phyloP scores from a whole-genome alignment of 305 asterid species.

The Plantago rigida region DNA sequence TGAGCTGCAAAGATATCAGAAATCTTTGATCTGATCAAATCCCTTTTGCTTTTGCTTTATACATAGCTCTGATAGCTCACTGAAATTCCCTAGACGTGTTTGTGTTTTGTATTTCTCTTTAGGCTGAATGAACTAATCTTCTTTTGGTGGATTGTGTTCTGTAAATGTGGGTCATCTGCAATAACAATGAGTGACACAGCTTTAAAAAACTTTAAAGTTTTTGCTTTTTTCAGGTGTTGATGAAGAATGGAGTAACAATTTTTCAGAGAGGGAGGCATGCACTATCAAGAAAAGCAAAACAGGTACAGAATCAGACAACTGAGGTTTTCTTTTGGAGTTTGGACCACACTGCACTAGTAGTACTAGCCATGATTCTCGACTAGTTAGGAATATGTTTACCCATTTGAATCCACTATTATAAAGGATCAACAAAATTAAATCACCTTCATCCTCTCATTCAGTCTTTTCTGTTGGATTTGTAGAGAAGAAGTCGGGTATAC shows the following conservation, averaged over 20 bases:
- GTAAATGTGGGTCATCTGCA: conserved; percentile 43
- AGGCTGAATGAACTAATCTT: conserved; percentile 20
- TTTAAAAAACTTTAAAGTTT: conserved; percentile 41
- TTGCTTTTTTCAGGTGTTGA: conserved; percentile 74
- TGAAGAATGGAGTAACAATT: conserved; percentile 82
- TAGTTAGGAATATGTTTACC: conserved; percentile 14
- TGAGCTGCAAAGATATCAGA: conserved; percentile 23
- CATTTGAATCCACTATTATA: background rate
- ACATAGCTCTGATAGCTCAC: conserved; percentile 11
- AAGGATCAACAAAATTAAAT: background rate
- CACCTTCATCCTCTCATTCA: conserved; percentile 6
- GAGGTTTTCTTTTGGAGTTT: conserved; percentile 31
- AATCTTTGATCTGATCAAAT: conserved; percentile 31
- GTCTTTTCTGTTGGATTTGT: conserved; percentile 22
- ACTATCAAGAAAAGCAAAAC: conserved; percentile 80
- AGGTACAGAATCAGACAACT: conserved; percentile 48
- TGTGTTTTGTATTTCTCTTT: conserved; percentile 18
- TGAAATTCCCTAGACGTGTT: conserved; percentile 22
- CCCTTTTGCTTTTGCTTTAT: conserved; percentile 28
- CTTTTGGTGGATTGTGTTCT: conserved; percentile 23
- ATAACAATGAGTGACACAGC: conserved; percentile 41
- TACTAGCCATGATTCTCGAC: conserved; percentile 25
- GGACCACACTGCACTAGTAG: conserved; percentile 48
- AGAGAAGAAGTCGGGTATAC: conserved; percentile 37
- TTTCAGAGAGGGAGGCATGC: conserved; percentile 68